phyloP scores from a whole-genome alignment of 257 asterid genomes.

The Scutellaria barbata region DNA sequence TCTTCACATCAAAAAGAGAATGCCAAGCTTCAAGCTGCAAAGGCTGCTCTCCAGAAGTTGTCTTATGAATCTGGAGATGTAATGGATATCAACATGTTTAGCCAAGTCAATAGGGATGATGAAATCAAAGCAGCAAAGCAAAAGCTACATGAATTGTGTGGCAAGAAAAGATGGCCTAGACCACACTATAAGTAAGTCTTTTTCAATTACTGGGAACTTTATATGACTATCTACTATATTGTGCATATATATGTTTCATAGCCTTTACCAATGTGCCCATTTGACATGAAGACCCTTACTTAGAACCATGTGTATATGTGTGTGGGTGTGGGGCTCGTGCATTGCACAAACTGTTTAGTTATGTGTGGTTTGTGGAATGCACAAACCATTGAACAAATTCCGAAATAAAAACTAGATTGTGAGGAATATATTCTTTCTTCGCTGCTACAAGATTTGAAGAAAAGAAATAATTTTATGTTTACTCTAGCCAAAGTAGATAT shows the following conservation, averaged over 20 bases:
- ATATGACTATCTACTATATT: not conserved
- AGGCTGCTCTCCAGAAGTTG: constrained; percentile 60
- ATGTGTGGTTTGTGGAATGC: too few relatives aligned
- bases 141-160: constrained; percentile 67
- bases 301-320: too few relatives aligned
- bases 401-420: not conserved
- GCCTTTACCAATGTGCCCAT: not conserved
- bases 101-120: constrained; percentile 42
- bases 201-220: constrained; percentile 3
- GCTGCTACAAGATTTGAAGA: not conserved
- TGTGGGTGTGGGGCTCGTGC: too few relatives aligned
- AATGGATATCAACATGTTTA: constrained; percentile 2
- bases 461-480: not conserved
- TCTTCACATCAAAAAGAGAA: constrained; percentile 69
- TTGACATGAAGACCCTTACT: too few relatives aligned
- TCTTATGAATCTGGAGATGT: constrained; percentile 26
- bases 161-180: constrained; percentile 74
- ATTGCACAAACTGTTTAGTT: too few relatives aligned
- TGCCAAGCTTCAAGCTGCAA: constrained; percentile 82
- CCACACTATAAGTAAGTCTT: constrained; percentile 68
- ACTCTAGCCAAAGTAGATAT: not conserved
- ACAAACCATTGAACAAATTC: not conserved
- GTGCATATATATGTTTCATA: not conserved
- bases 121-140: constrained; percentile 71
- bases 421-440: not conserved